Conservation (phyloP, 345 rosid genomes). For the Pistacia vera region DNA sequence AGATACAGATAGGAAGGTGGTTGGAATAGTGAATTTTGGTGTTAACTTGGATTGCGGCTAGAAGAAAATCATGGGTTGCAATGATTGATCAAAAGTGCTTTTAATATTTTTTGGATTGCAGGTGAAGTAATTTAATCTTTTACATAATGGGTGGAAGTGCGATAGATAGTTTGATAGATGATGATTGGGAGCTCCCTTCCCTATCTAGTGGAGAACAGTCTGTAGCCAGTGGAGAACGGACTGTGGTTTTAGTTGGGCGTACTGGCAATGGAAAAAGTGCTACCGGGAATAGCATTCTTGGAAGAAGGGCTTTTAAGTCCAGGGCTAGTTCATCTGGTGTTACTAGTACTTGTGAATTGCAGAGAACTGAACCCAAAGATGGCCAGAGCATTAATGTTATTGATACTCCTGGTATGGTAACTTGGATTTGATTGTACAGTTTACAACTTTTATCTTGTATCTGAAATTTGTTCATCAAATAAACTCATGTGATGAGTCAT, state of each 20-base stretch:
- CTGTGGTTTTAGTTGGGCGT: conserved; percentile 86
- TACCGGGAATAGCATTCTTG: conserved; percentile 85
- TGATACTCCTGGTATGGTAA: conserved; percentile 90
- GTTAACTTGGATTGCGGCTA: background rate
- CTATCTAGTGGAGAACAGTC: conserved; percentile 32
- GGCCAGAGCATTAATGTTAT: conserved; percentile 81
- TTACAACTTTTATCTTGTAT: background rate
- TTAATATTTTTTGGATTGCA: background rate
- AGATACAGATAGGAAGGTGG: too few species aligned
- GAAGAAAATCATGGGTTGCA: background rate
- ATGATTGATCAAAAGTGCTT: background rate
- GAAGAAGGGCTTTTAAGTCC: conserved; percentile 67
- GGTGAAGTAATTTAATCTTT: conserved; percentile 8
- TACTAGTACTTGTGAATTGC: conserved; percentile 73
- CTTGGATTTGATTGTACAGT: background rate
- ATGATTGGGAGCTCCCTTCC: conserved; percentile 82
- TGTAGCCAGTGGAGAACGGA: conserved; percentile 23
- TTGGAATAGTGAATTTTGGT: too few species aligned
- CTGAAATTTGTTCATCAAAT: conserved; percentile 29
- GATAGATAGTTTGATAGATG: conserved; percentile 36
- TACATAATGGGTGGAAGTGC: conserved; percentile 76
- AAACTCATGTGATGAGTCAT: conserved; percentile 9
- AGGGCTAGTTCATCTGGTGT: conserved; percentile 73
- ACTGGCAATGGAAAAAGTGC: conserved; percentile 96
- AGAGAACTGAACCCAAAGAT: conserved; percentile 47